phyloP scores from a whole-genome alignment of 148 eudicot genomes.

The Polygonum aviculare region DNA sequence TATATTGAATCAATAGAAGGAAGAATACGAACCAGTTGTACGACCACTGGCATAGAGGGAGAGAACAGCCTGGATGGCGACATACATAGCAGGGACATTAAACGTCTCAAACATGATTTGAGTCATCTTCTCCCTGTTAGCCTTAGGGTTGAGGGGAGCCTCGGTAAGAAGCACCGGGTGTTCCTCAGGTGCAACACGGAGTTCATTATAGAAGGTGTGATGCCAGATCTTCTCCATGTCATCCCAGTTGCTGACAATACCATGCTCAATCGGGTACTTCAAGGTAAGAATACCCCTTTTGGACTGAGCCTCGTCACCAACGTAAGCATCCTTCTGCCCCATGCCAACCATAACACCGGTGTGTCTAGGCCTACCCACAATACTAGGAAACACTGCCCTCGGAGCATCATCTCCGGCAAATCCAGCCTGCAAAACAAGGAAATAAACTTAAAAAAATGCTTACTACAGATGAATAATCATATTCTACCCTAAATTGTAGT shows the following conservation, averaged over 20 bases:
- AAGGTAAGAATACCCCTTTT: slow-evolving; percentile 67
- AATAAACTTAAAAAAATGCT: not conserved
- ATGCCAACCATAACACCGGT: slow-evolving; percentile 87
- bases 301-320: slow-evolving; percentile 78
- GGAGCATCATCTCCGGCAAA: slow-evolving; percentile 90
- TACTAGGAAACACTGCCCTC: slow-evolving; percentile 75
- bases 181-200: slow-evolving; percentile 80
- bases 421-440: slow-evolving; percentile 36
- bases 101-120: slow-evolving; percentile 78
- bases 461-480: not conserved
- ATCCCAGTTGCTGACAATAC: slow-evolving; percentile 79
- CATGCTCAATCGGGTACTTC: slow-evolving; percentile 74
- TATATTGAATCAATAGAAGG: not conserved
- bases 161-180: slow-evolving; percentile 73
- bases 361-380: slow-evolving; percentile 74
- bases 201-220: slow-evolving; percentile 77
- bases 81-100: slow-evolving; percentile 76
- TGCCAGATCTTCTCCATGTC: slow-evolving; percentile 90
- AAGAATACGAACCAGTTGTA: slow-evolving; percentile 45
- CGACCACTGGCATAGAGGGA: slow-evolving; percentile 84
- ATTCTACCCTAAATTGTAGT: not conserved
- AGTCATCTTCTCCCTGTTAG: slow-evolving; percentile 79
- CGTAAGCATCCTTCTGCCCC: slow-evolving; percentile 84
- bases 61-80: slow-evolving; percentile 75
- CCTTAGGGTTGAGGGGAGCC: slow-evolving; percentile 84